Evolutionary conservation across 176 grass and related monocot genomes (phyloP).

Genomic region (Stipa capillata): DNA sequence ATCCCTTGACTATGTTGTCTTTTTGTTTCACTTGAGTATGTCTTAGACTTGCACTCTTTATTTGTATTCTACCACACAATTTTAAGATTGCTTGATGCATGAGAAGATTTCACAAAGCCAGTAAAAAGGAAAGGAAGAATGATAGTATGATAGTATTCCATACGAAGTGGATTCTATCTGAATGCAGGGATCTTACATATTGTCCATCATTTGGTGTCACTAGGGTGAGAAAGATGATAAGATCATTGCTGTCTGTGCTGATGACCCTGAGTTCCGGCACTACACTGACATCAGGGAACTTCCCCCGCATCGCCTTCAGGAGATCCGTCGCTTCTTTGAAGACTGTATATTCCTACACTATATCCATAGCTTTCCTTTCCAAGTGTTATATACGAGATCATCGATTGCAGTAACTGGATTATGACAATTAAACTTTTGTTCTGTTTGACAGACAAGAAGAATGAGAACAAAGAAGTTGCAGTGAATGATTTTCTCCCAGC

Average conservation of each 20-base stretch:
- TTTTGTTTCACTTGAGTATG: conserved; percentile 13
- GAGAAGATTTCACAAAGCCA: not conserved
- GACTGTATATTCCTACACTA: conserved; percentile 54
- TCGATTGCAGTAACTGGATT: not conserved
- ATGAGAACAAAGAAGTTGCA: conserved; percentile 95
- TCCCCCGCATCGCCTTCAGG: conserved; percentile 79
- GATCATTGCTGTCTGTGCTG: conserved; percentile 99
- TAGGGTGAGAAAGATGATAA: conserved; percentile 99
- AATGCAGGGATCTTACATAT: conserved; percentile 22
- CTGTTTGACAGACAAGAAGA: conserved; percentile 78
- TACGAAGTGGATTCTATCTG: not conserved
- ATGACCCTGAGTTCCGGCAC: conserved; percentile 90
- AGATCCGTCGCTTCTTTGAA: conserved; percentile 98
- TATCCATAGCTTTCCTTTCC: not conserved
- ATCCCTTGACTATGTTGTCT: not conserved
- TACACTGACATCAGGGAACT: conserved; percentile 92
- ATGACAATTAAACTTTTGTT: not conserved
- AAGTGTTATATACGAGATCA: conserved; percentile 10
- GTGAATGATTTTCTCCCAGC: conserved; percentile 97
- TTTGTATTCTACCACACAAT: conserved; percentile 4
- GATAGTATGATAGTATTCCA: not conserved
- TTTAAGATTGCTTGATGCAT: not conserved
- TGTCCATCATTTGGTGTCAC: not conserved
- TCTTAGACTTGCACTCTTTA: not conserved
- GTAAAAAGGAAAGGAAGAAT: not conserved